These are phyloP conservation scores for Paecilomyces dactylethromorphus DNA, from an alignment of 2,329 filamentous ascomycete genomes.

Conservation along the genomic window DNA sequence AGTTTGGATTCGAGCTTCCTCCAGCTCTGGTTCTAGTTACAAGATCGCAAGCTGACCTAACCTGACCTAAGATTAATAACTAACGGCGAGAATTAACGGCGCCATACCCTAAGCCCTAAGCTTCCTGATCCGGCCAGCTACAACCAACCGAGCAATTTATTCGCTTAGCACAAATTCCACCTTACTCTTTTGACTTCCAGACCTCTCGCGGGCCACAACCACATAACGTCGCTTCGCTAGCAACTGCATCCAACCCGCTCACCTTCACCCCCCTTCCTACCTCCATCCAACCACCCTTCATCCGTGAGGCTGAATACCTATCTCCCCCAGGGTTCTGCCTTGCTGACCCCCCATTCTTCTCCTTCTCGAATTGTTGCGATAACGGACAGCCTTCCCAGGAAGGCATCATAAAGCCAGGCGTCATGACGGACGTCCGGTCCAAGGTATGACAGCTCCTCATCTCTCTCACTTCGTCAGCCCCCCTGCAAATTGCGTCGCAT, in stretches of 20 bases:
- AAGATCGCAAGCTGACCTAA: too few relatives aligned
- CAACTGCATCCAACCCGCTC: background rate
- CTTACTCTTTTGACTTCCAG: conserved; percentile 24
- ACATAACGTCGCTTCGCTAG: conserved; percentile 18
- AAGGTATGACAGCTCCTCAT: conserved; percentile 34
- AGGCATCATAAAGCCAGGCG: conserved; percentile 43
- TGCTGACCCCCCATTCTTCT: conserved; percentile 16
- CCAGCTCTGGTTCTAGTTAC: too few relatives aligned
- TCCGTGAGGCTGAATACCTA: conserved; percentile 24
- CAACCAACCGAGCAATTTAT: conserved; percentile 18
- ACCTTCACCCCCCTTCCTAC: conserved; percentile 6
- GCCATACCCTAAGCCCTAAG: conserved; percentile 35
- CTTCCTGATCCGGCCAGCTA: conserved; percentile 5
- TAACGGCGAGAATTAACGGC: background rate
- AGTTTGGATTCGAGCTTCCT: too few relatives aligned
- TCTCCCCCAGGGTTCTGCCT: conserved; percentile 27
- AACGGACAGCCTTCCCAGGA: conserved; percentile 45
- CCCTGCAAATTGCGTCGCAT: conserved; percentile 1
- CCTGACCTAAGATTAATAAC: too few relatives aligned
- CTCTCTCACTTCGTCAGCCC: conserved; percentile 1
- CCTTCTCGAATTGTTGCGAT: conserved; percentile 39
- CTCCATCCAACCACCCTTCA: conserved; percentile 4
- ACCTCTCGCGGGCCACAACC: conserved; percentile 16
- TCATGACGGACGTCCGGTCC: conserved; percentile 48
- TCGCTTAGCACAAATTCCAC: conserved; percentile 33